These are phyloP conservation scores for Aspergillus oerlinghausenensis DNA, from an alignment of 2,329 filamentous ascomycete genomes.

Conservation along the genomic window DNA sequence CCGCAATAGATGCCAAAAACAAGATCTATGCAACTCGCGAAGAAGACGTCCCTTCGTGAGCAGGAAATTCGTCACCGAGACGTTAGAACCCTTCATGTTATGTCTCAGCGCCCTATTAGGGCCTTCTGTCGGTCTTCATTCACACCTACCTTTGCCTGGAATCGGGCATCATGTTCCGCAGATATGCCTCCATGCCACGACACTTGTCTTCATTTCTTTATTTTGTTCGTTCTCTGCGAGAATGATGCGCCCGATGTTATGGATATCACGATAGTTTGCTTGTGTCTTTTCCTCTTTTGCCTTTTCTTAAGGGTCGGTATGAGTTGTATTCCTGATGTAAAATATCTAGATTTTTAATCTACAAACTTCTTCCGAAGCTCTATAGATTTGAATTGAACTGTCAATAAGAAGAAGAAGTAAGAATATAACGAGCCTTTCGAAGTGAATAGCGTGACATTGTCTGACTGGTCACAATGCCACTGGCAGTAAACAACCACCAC, in stretches of 20 bases:
- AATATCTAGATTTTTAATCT: neutral
- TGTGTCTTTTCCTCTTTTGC: neutral
- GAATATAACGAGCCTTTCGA: neutral
- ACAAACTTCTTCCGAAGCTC: neutral
- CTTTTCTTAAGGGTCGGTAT: neutral
- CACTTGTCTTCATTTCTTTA: neutral
- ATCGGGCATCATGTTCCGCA: neutral
- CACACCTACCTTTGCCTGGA: neutral
- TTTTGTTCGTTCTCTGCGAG: neutral
- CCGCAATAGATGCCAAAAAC: conserved; percentile 64
- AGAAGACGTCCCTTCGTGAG: conserved; percentile 7
- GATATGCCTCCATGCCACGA: neutral
- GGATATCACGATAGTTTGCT: conserved; percentile 21
- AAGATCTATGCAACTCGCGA: conserved; percentile 56
- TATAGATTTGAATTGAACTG: neutral
- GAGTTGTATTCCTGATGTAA: neutral
- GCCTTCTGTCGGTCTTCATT: neutral
- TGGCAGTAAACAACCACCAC: neutral
- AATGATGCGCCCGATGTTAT: conserved; percentile 24
- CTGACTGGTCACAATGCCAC: neutral
- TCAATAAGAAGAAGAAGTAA: neutral
- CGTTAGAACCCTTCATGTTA: neutral
- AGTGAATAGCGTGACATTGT: neutral
- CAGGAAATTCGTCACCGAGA: neutral
- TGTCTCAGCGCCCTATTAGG: neutral